Evolutionary conservation across 1,284 basidiomycete species (phyloP).

Genomic region (Peniophora sp.): DNA sequence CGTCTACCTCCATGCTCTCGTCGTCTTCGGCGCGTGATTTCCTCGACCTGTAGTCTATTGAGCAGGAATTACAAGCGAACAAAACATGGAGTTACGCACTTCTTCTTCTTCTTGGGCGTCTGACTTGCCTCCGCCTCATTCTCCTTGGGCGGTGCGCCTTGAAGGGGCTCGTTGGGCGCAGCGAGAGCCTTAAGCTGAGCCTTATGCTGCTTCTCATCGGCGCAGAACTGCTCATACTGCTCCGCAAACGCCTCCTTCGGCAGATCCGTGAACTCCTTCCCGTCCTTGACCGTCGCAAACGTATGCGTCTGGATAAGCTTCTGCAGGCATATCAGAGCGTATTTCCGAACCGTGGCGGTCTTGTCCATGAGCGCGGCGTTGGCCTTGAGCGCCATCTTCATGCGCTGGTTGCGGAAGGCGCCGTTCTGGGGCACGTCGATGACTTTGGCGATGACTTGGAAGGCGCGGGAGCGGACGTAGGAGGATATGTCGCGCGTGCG

Average conservation of each 20-base stretch:
- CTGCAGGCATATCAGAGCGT: conserved; percentile 72
- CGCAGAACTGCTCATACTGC: no score
- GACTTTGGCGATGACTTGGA: conserved; percentile 68
- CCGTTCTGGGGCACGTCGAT: conserved; percentile 51
- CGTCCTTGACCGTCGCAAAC: conserved; percentile 65
- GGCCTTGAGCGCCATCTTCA: conserved; percentile 70
- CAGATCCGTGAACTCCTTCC: conserved; percentile 85
- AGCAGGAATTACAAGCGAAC: no score
- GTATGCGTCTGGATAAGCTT: conserved; percentile 86
- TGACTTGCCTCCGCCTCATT: no score
- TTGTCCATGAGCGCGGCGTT: conserved; percentile 88
- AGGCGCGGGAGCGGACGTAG: conserved; percentile 87
- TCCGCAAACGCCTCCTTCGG: conserved; percentile 23
- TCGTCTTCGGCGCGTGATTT: no score
- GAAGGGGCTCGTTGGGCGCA: no score
- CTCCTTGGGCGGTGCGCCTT: no score
- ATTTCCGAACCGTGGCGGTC: conserved; percentile 80
- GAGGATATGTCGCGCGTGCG: conserved; percentile 85
- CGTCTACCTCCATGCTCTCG: no score
- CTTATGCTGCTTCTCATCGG: conserved; percentile 78
- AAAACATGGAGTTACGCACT: no score
- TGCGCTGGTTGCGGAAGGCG: conserved; percentile 85
- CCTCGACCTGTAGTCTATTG: no score
- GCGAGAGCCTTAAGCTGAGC: no score
- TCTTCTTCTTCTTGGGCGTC: no score